phyloP scores from a whole-genome alignment of 768 basidiomycete genomes.

The Dentipellis fragilis region DNA sequence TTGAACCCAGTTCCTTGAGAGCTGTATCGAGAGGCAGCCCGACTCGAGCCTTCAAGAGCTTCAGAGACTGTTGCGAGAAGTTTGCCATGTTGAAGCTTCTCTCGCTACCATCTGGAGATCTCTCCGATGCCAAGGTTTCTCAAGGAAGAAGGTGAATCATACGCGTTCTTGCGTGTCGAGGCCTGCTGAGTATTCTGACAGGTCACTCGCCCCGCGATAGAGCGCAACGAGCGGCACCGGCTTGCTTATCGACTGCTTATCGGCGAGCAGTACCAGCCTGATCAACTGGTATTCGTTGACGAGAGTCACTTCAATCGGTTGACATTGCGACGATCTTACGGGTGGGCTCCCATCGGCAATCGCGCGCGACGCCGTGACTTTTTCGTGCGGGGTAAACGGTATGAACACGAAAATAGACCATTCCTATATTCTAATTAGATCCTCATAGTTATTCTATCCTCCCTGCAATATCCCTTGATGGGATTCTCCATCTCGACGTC shows the following conservation, averaged over 20 bases:
- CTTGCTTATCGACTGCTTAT: conserved; percentile 4
- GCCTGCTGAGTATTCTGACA: conserved; percentile 1
- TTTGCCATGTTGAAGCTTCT: neutral
- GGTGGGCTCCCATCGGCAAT: conserved; percentile 20
- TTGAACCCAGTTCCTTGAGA: neutral
- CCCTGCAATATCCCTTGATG: conserved; percentile 26
- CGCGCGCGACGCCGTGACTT: conserved; percentile 17
- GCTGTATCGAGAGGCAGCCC: neutral
- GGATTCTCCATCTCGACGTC: conserved; percentile 23
- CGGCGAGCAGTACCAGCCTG: conserved; percentile 9
- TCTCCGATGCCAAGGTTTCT: neutral
- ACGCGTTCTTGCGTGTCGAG: neutral
- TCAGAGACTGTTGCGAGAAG: neutral
- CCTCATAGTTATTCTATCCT: conserved; percentile 24
- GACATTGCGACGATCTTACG: conserved; percentile 14
- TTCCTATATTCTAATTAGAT: neutral
- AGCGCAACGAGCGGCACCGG: conserved; percentile 10
- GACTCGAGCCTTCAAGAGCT: neutral
- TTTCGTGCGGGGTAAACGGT: conserved; percentile 18
- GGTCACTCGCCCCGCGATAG: conserved; percentile 10
- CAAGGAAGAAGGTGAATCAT: neutral
- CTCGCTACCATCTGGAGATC: neutral
- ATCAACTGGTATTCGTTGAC: conserved; percentile 25
- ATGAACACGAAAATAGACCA: neutral
- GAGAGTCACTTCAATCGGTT: conserved; percentile 23